Percentiles rank a stretch among this genome's conserved stretches.
These are phyloP conservation scores for Adansonia digitata DNA, from an alignment of 345 rosid species.

Conservation along the genomic window DNA sequence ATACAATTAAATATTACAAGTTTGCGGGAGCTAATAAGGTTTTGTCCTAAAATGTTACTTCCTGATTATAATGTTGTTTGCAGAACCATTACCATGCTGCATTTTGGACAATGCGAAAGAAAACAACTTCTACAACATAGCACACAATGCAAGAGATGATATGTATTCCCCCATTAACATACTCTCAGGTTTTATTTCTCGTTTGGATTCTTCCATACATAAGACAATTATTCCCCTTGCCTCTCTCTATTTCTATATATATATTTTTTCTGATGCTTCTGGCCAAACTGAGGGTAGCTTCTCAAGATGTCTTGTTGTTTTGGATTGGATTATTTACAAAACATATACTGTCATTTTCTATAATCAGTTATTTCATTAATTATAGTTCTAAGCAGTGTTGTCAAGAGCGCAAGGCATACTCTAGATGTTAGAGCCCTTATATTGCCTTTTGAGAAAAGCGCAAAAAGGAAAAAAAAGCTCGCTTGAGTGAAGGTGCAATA, in stretches of 20 bases:
- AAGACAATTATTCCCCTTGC: neutral
- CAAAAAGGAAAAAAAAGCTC: no score
- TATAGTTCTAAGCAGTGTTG: neutral
- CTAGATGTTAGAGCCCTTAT: no score
- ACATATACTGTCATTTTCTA: neutral
- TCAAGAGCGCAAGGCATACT: no score
- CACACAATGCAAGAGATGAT: neutral
- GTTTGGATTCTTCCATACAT: neutral
- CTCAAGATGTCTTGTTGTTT: neutral
- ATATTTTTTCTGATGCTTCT: no score
- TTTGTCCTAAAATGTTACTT: neutral
- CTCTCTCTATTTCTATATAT: no score
- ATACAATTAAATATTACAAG: neutral
- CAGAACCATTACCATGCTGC: constrained; percentile 77
- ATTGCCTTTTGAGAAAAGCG: no score
- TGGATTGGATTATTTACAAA: neutral
- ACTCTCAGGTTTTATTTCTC: neutral
- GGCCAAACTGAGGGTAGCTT: neutral
- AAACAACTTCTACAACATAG: constrained; percentile 5
- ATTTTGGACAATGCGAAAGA: constrained; percentile 89
- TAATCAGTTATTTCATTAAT: neutral
- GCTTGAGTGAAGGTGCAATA: no score
- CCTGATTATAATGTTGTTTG: constrained; percentile 15
- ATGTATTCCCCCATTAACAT: neutral
- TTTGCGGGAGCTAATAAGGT: neutral